These are phyloP conservation scores for Lasiosphaeria ovina DNA, from an alignment of 495 filamentous ascomycete genomes.

Conservation along the genomic window DNA sequence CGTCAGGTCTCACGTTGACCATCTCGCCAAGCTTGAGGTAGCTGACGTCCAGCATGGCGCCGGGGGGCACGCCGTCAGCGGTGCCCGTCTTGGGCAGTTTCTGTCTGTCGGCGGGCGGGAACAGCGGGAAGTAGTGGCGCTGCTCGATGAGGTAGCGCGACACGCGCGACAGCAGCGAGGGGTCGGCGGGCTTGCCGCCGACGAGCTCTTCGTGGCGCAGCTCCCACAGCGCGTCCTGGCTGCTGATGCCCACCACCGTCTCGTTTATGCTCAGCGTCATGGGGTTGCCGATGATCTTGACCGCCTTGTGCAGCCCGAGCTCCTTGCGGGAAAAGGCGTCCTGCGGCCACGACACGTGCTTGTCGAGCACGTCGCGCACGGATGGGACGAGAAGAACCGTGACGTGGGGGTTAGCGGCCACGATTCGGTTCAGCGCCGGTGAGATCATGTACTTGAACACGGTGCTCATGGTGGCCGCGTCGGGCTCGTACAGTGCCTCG, in stretches of 20 bases:
- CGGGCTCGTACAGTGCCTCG: slow-evolving; percentile 62
- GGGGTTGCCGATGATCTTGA: slow-evolving; percentile 78
- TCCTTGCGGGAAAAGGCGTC: slow-evolving; percentile 70
- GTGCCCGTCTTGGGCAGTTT: slow-evolving; percentile 62
- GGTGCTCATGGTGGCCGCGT: slow-evolving; percentile 73
- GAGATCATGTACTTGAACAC: slow-evolving; percentile 80
- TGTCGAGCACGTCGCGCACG: slow-evolving; percentile 77
- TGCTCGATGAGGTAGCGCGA: slow-evolving; percentile 79
- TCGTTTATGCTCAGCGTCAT: slow-evolving; percentile 87
- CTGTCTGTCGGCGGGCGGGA: slow-evolving; percentile 68
- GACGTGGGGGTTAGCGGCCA: slow-evolving; percentile 65
- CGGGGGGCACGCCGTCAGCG: slow-evolving; percentile 59
- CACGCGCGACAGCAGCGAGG: slow-evolving; percentile 62
- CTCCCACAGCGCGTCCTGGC: slow-evolving; percentile 79
- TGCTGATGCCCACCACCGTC: slow-evolving; percentile 70
- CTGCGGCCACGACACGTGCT: slow-evolving; percentile 88
- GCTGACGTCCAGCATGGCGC: slow-evolving; percentile 73
- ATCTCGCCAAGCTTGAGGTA: slow-evolving; percentile 90
- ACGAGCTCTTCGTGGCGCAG: slow-evolving; percentile 74
- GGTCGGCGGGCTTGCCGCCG: slow-evolving; percentile 48
- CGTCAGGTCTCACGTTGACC: slow-evolving; percentile 78
- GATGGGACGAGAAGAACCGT: slow-evolving; percentile 82
- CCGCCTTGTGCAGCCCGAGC: slow-evolving; percentile 70
- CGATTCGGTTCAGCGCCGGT: slow-evolving; percentile 62
- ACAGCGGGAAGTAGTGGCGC: slow-evolving; percentile 84